Evolutionary conservation across 1,139 yeast species (phyloP), one percentile per base, ranked within the genome.

Genomic region (Taphrina communis): DNA sequence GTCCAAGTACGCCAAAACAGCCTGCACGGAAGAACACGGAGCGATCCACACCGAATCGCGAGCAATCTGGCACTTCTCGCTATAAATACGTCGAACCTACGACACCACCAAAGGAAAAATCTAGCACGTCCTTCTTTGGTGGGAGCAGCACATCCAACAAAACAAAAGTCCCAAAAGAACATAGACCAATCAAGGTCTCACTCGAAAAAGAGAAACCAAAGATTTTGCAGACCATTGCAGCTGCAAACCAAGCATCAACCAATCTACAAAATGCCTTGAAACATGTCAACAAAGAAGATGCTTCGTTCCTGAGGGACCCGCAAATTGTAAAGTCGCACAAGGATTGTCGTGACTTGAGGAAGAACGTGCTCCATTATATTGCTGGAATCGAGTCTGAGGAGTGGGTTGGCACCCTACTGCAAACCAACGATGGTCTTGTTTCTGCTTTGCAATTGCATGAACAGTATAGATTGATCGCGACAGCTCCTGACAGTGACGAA

Each of bases 371-470:
- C 73, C 82, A 91, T 73, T 92, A 92, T 76, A 82, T 94, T 72
- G 98, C 94, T 78, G 83, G 86, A 70, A 90, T 91, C 53, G 89
- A 89, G 55, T 82, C 83, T 56, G 97, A 92, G 73, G 97, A 90
- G 75, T 89, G 88, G 73, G 80, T 94, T 74, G 98, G 97, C 9
- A 84, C 93, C 65, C 82, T 94, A 73, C 85, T 94, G 71, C 88
- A 86, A 72, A 96, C 97, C 63, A 94, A 94, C 76, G 99, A 94
- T 75, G 93, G 89, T 75, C 83, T 94, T 72, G 96, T 94, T 11
- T 81, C 81, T 5, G 88, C 92, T 0, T 82, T 94, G 75, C 86
- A 87, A 74, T 79, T 82, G 71, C 92, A 86, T 76, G 97, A 93
- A 72, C 82, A 83, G 68, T 63, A 63, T 46, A 31, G 61, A 31